A percentile compares a stretch with the other conserved stretches of the same genome.
phyloP scores from a whole-genome alignment of 164 flowering plant genomes.

The Magnolia changhungtana region DNA sequence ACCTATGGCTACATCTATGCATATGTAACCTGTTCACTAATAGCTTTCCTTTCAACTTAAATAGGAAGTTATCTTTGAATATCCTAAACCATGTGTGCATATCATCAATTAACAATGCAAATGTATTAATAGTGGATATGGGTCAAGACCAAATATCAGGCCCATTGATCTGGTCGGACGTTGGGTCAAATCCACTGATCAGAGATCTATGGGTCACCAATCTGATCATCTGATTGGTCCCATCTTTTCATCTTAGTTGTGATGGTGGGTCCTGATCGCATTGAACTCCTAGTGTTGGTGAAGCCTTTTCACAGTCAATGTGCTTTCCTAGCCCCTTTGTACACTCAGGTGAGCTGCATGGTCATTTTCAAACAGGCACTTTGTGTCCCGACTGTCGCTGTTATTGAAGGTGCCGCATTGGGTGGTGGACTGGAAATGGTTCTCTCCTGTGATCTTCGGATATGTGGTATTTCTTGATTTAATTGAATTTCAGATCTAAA shows the following conservation, averaged over 20 bases:
- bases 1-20: no score
- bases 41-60: no score
- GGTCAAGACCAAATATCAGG: no score
- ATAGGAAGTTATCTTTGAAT: no score
- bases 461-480: conserved; percentile 58
- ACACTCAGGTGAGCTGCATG: background rate
- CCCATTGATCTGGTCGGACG: no score
- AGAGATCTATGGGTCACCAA: background rate
- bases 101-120: no score
- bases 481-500: background rate
- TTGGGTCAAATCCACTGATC: background rate
- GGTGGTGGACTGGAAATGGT: conserved; percentile 98
- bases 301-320: background rate
- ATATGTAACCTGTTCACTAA: no score
- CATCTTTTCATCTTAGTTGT: background rate
- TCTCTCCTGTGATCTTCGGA: conserved; percentile 87
- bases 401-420: conserved; percentile 90
- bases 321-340: background rate
- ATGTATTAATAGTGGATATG: no score
- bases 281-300: background rate
- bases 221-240: background rate
- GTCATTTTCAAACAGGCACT: conserved; percentile 44
- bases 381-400: conserved; percentile 80
- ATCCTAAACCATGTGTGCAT: no score
- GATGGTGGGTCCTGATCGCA: background rate